Conservation (phyloP, 208 protist species). For the Angomonas deanei region DNA sequence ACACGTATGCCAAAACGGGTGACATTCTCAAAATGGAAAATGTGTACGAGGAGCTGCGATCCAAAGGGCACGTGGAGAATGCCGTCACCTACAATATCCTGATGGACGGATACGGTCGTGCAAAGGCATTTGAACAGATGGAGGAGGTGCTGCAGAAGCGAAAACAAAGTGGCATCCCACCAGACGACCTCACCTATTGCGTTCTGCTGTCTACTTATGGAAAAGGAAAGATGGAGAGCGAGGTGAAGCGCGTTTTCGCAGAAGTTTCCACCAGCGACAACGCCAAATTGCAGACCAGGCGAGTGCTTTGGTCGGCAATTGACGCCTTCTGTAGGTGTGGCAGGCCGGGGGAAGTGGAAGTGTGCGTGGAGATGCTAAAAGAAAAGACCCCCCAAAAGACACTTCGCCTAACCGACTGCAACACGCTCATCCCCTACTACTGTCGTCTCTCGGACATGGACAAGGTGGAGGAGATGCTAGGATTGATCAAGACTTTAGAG, state of each 20-base stretch:
- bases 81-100: conserved; percentile 87
- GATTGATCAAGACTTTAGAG: conserved; percentile 15
- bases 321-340: conserved; percentile 85
- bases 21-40: conserved; percentile 86
- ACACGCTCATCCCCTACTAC: conserved; percentile 76
- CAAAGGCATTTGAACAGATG: conserved; percentile 69
- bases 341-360: conserved; percentile 38
- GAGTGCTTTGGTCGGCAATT: conserved; percentile 64
- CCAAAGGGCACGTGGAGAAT: conserved; percentile 63
- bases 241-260: conserved; percentile 55
- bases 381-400: neutral
- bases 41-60: conserved; percentile 50
- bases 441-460: conserved; percentile 76
- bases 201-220: conserved; percentile 78
- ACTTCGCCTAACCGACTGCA: conserved; percentile 32
- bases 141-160: conserved; percentile 63
- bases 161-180: conserved; percentile 32
- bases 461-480: conserved; percentile 57
- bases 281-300: conserved; percentile 32
- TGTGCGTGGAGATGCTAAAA: conserved; percentile 42
- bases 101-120: conserved; percentile 71
- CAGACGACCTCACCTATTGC: conserved; percentile 81
- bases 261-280: conserved; percentile 28
- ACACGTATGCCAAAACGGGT: conserved; percentile 80
- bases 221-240: conserved; percentile 40